These are phyloP conservation scores for Setaria viridis DNA, from an alignment of 202 grass and related monocot genomes.

Conservation along the genomic window DNA sequence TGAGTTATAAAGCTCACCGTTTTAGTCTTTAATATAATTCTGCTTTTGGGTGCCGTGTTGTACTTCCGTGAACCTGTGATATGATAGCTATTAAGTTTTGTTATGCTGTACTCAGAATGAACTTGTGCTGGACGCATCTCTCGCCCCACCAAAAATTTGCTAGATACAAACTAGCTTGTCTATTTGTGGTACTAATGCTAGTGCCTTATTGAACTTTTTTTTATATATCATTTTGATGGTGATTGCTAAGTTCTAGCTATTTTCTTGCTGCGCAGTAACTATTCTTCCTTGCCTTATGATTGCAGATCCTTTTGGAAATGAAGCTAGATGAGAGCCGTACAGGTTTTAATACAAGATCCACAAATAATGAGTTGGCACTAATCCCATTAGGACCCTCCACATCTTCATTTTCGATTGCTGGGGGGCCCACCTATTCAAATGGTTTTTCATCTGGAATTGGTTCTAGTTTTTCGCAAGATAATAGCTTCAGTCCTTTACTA, in stretches of 20 bases:
- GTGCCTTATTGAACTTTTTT: neutral
- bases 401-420: constrained; percentile 88
- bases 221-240: neutral
- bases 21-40: constrained; percentile 19
- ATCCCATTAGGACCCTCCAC: constrained; percentile 79
- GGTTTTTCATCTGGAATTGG: constrained; percentile 72
- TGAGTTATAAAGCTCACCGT: neutral
- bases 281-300: constrained; percentile 39
- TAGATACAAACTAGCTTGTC: constrained; percentile 2
- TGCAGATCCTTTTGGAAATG: constrained; percentile 79
- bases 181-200: constrained; percentile 23
- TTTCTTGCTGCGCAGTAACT: constrained; percentile 33
- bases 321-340: constrained; percentile 56
- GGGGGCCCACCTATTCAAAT: constrained; percentile 79
- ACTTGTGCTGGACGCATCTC: neutral
- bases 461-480: constrained; percentile 70
- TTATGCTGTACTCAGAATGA: constrained; percentile 25
- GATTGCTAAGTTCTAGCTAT: constrained; percentile 10
- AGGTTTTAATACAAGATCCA: constrained; percentile 52
- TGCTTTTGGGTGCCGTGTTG: neutral
- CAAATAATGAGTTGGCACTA: constrained; percentile 87
- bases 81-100: constrained; percentile 1
- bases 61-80: neutral
- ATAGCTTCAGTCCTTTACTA: constrained; percentile 61
- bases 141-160: neutral